phyloP scores from a whole-genome alignment of 192 early-diverging fungal species.

The Mortierella hygrophila region DNA sequence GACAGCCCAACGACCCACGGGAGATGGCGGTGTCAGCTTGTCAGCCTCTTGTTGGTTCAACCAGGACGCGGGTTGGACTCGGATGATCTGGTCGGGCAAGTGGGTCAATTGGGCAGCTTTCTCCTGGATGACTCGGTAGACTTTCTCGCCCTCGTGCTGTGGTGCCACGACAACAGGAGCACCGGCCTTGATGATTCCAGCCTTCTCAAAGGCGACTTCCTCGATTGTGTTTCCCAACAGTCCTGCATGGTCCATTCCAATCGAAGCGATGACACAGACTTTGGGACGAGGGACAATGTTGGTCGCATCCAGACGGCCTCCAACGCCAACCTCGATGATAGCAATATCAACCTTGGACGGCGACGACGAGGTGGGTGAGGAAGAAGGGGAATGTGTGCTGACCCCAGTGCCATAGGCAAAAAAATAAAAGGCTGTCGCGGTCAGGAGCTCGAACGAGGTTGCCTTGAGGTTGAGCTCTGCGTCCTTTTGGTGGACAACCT shows the following conservation, averaged over 20 bases:
- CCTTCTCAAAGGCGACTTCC: constrained; percentile 85
- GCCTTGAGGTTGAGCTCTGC: constrained; percentile 54
- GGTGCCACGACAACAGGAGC: constrained; percentile 63
- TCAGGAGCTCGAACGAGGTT: constrained; percentile 79
- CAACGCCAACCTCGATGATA: constrained; percentile 86
- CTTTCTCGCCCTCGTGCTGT: constrained; percentile 65
- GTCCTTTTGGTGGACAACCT: constrained; percentile 69
- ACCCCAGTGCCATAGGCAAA: constrained; percentile 79
- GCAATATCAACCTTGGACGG: constrained; percentile 72
- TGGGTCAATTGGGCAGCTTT: constrained; percentile 31
- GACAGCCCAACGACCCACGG: constrained; percentile 24
- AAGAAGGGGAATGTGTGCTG: constrained; percentile 34
- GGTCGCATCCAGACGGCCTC: constrained; percentile 87
- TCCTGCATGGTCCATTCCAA: constrained; percentile 84
- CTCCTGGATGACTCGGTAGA: constrained; percentile 45
- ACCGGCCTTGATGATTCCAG: constrained; percentile 79
- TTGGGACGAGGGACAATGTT: constrained; percentile 77
- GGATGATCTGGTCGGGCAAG: constrained; percentile 11
- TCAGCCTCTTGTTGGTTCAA: not conserved
- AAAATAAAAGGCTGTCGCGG: constrained; percentile 68
- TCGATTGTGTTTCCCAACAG: constrained; percentile 80
- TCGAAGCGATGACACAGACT: constrained; percentile 80
- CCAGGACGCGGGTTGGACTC: constrained; percentile 46
- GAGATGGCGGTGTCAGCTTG: not conserved
- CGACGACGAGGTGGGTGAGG: not conserved